Percentiles rank a stretch among this genome's conserved stretches.
Evolutionary conservation across 2,329 filamentous ascomycete species (phyloP).

Genomic region (Colletotrichum chlorophyti): DNA sequence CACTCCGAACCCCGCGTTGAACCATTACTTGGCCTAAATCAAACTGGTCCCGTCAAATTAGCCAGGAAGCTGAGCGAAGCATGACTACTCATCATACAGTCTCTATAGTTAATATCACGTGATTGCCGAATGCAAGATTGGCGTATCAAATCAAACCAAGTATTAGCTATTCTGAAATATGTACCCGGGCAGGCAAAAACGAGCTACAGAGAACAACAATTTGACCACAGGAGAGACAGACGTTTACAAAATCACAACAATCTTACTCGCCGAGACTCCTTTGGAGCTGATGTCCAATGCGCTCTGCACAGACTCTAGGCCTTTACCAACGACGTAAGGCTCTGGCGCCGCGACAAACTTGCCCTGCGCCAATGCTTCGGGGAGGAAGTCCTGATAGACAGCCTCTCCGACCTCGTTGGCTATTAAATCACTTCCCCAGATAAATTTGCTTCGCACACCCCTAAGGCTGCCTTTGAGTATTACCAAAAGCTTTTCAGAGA

Average conservation of each 20-base stretch:
- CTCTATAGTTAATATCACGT: too few relatives aligned
- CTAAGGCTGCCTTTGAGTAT: slow-evolving; percentile 34
- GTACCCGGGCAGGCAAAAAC: too few relatives aligned
- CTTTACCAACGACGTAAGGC: slow-evolving; percentile 33
- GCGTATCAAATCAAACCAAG: too few relatives aligned
- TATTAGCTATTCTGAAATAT: too few relatives aligned
- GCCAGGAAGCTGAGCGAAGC: too few relatives aligned
- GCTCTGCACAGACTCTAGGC: slow-evolving; percentile 33
- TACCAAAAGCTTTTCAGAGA: neutral
- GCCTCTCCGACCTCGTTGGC: slow-evolving; percentile 33
- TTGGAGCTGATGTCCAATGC: slow-evolving; percentile 31
- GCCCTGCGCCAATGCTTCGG: slow-evolving; percentile 32
- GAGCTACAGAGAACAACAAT: neutral
- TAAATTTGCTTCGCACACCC: slow-evolving; percentile 40
- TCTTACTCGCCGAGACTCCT: slow-evolving; percentile 35
- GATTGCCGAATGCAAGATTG: too few relatives aligned
- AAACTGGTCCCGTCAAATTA: too few relatives aligned
- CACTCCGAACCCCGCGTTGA: too few relatives aligned
- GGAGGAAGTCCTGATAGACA: slow-evolving; percentile 34
- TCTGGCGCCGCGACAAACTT: slow-evolving; percentile 32
- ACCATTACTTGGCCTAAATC: too few relatives aligned
- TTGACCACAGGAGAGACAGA: neutral
- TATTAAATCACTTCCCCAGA: slow-evolving; percentile 33
- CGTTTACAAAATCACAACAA: slow-evolving; percentile 28
- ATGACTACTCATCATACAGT: too few relatives aligned